These are phyloP conservation scores for Rhodotorula sp. DNA, from an alignment of 1,284 basidiomycete genomes.

Conservation along the genomic window DNA sequence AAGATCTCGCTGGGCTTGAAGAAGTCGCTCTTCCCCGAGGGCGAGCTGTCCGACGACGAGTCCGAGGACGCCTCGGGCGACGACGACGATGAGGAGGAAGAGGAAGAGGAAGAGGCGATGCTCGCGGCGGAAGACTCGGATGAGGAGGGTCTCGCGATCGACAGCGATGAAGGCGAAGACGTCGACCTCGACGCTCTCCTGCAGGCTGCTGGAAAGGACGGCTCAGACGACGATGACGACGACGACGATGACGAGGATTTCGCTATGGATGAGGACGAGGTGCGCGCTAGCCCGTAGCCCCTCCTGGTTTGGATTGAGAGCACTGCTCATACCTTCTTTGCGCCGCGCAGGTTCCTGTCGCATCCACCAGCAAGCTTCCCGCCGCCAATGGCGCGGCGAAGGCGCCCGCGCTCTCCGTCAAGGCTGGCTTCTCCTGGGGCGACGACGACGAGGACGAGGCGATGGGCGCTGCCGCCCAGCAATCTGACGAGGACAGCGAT, in stretches of 20 bases:
- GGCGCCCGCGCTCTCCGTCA: constrained; percentile 49
- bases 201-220: constrained; percentile 12
- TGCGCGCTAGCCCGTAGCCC: constrained; percentile 31
- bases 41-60: constrained; percentile 18
- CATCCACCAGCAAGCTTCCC: constrained; percentile 39
- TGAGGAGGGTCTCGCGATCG: constrained; percentile 44
- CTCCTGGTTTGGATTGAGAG: not conserved
- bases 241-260: constrained; percentile 35
- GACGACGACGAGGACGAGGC: constrained; percentile 47
- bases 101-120: constrained; percentile 54
- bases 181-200: constrained; percentile 19
- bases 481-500: constrained; percentile 40
- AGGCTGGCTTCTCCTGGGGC: constrained; percentile 57
- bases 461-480: constrained; percentile 44
- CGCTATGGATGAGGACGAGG: constrained; percentile 36
- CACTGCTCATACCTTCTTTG: not conserved
- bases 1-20: constrained; percentile 84
- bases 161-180: constrained; percentile 46
- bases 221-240: constrained; percentile 45
- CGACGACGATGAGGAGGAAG: constrained; percentile 28
- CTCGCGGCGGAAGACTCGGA: constrained; percentile 46
- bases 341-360: constrained; percentile 26
- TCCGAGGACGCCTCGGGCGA: not conserved
- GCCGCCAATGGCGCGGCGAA: constrained; percentile 8
- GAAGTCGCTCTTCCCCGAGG: constrained; percentile 70